Conservation (phyloP, 1,284 basidiomycete genomes). For the Cryptococcus sp. region DNA sequence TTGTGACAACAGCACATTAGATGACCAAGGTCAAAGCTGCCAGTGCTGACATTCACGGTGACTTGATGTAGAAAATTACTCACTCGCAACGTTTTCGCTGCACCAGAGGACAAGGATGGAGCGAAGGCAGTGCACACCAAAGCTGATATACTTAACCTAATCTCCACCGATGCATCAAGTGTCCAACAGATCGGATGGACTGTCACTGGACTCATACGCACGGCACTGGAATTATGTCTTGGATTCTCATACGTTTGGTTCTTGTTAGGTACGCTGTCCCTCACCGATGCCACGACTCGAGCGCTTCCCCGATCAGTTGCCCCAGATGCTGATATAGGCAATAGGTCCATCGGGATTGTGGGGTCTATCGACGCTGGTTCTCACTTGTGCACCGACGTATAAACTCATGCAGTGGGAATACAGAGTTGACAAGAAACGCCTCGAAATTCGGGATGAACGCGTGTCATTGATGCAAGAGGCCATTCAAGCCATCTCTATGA, state of each 20-base stretch:
- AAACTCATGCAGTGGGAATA: slow-evolving; percentile 78
- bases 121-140: slow-evolving; percentile 20
- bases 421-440: slow-evolving; percentile 74
- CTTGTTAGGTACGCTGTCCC: slow-evolving; percentile 63
- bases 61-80: slow-evolving; percentile 29
- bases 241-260: slow-evolving; percentile 75
- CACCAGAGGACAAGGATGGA: slow-evolving; percentile 15
- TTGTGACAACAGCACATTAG: background rate
- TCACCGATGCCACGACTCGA: background rate
- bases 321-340: too few species aligned
- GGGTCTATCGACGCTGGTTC: slow-evolving; percentile 28
- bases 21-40: background rate
- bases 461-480: slow-evolving; percentile 89
- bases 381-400: slow-evolving; percentile 76
- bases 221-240: slow-evolving; percentile 76
- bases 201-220: slow-evolving; percentile 57
- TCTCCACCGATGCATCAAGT: slow-evolving; percentile 26
- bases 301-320: background rate
- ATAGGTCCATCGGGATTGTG: slow-evolving; percentile 35
- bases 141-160: slow-evolving; percentile 42
- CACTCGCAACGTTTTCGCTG: slow-evolving; percentile 29
- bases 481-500: slow-evolving; percentile 84
- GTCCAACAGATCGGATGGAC: slow-evolving; percentile 22
- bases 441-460: slow-evolving; percentile 82
- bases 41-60: too few species aligned